phyloP scores from a whole-genome alignment of 1,139 yeast species.

The Nakaseomyces sp. region DNA sequence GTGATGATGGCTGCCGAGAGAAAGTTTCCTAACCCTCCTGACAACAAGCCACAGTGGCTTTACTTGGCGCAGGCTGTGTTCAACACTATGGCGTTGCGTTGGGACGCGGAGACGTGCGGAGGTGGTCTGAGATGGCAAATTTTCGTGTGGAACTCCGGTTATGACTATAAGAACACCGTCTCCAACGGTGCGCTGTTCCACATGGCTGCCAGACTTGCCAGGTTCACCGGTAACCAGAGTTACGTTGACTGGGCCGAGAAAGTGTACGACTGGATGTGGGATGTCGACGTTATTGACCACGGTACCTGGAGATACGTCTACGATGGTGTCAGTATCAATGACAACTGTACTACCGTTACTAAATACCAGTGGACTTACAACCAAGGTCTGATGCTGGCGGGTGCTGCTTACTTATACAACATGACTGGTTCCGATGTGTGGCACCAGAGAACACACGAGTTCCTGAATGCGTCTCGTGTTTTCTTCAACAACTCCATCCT shows the following conservation, averaged over 20 bases:
- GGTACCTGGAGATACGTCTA: slow-evolving; percentile 45
- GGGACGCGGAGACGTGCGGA: slow-evolving; percentile 67
- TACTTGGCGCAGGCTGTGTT: slow-evolving; percentile 71
- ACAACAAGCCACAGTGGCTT: slow-evolving; percentile 59
- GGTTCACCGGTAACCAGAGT: slow-evolving; percentile 66
- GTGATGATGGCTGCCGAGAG: slow-evolving; percentile 87
- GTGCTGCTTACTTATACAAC: slow-evolving; percentile 76
- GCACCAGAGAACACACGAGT: slow-evolving; percentile 50
- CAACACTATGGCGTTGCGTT: slow-evolving; percentile 80
- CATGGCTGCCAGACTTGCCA: slow-evolving; percentile 75
- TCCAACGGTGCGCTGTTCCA: slow-evolving; percentile 88
- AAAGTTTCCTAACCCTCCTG: slow-evolving; percentile 69
- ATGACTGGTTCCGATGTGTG: slow-evolving; percentile 60
- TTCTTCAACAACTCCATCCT: slow-evolving; percentile 51
- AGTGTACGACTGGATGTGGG: slow-evolving; percentile 76
- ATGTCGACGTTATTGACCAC: slow-evolving; percentile 47
- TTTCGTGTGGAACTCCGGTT: slow-evolving; percentile 89
- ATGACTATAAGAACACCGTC: slow-evolving; percentile 83
- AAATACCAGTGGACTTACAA: slow-evolving; percentile 79
- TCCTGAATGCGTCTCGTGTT: slow-evolving; percentile 46
- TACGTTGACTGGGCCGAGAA: slow-evolving; percentile 74
- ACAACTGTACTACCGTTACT: slow-evolving; percentile 55
- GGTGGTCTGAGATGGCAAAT: slow-evolving; percentile 98
- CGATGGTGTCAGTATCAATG: slow-evolving; percentile 67
- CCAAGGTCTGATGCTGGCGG: slow-evolving; percentile 70